phyloP scores from a whole-genome alignment of 2,329 filamentous ascomycete genomes.

The Curvularia verruculosa region DNA sequence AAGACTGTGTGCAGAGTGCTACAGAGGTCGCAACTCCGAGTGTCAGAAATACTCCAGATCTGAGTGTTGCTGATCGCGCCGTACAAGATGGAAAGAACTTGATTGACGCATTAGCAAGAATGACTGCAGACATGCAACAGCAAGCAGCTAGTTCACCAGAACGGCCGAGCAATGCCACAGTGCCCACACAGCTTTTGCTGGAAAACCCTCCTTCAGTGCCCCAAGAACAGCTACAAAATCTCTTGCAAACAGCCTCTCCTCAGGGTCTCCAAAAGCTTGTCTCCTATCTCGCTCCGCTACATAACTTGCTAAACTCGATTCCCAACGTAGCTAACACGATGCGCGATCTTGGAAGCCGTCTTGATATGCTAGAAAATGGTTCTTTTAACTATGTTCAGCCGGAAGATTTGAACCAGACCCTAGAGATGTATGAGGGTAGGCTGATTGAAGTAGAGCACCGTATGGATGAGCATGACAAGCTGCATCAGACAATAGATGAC shows the following conservation, averaged over 20 bases:
- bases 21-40: slow-evolving; percentile 58
- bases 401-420: slow-evolving; percentile 71
- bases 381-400: slow-evolving; percentile 71
- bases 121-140: slow-evolving; percentile 35
- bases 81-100: slow-evolving; percentile 46
- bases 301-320: slow-evolving; percentile 47
- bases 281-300: slow-evolving; percentile 44
- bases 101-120: slow-evolving; percentile 37
- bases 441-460: slow-evolving; percentile 71
- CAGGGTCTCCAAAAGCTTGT: slow-evolving; percentile 44
- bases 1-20: slow-evolving; percentile 53
- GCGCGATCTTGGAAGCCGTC: slow-evolving; percentile 66
- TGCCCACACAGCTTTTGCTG: slow-evolving; percentile 32
- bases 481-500: slow-evolving; percentile 40
- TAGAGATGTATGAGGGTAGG: slow-evolving; percentile 70
- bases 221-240: slow-evolving; percentile 41
- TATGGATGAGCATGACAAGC: slow-evolving; percentile 49
- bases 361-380: slow-evolving; percentile 72
- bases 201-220: slow-evolving; percentile 31
- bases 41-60: slow-evolving; percentile 50
- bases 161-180: slow-evolving; percentile 25
- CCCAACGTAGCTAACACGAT: slow-evolving; percentile 56
- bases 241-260: slow-evolving; percentile 41
- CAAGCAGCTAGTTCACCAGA: slow-evolving; percentile 21
- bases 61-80: slow-evolving; percentile 42